These are phyloP conservation scores for Plasmodium berghei DNA, from an alignment of 169 alveolate species.

Conservation along the genomic window DNA sequence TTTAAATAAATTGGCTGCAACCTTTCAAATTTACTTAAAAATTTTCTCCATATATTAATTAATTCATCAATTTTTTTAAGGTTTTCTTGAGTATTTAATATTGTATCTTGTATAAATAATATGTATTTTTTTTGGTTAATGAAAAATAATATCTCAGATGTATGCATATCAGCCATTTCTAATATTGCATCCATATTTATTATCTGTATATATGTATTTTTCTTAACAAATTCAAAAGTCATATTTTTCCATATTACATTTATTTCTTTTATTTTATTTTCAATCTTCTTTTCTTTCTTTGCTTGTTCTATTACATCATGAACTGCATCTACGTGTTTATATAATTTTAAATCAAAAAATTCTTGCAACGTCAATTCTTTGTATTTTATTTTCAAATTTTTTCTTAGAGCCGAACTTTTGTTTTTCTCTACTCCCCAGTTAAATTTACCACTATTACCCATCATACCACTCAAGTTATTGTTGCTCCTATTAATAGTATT, in stretches of 20 bases:
- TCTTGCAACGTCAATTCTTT: conserved; percentile 94
- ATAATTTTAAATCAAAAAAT: conserved; percentile 91
- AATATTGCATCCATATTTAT: conserved; percentile 91
- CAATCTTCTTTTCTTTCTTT: conserved; percentile 95
- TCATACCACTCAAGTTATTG: not conserved
- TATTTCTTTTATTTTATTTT: conserved; percentile 92
- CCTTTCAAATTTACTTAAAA: conserved; percentile 94
- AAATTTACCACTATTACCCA: not conserved
- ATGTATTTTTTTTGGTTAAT: conserved; percentile 87
- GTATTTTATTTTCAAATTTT: conserved; percentile 89
- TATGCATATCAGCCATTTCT: conserved; percentile 89
- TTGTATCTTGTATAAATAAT: conserved; percentile 91
- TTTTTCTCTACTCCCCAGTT: not conserved
- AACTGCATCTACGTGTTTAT: conserved; percentile 93
- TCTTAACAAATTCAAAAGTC: conserved; percentile 90
- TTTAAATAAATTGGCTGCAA: conserved; percentile 95
- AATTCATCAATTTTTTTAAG: conserved; percentile 94
- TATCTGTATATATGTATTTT: conserved; percentile 90
- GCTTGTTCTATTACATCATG: conserved; percentile 96
- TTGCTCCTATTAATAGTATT: not conserved
- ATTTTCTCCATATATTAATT: conserved; percentile 94
- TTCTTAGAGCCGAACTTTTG: not conserved
- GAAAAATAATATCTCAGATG: conserved; percentile 83
- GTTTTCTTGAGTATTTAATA: conserved; percentile 90
- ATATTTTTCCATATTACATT: conserved; percentile 93